These are phyloP conservation scores for Saccharomycopsis oosterbeekiorum DNA, from an alignment of 805 yeast species.

Conservation along the genomic window DNA sequence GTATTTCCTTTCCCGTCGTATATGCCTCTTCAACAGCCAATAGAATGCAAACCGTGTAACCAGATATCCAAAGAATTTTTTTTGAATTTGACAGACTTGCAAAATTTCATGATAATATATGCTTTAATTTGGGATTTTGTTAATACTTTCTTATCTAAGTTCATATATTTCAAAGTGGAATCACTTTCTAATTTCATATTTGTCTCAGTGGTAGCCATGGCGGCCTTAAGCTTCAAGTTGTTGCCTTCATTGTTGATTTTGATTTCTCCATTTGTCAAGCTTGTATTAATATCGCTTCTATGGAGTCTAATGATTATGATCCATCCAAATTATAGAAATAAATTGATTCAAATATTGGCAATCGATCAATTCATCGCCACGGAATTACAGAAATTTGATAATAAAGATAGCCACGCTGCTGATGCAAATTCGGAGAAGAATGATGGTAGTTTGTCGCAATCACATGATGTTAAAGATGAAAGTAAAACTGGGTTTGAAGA, in stretches of 20 bases:
- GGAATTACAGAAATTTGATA: background rate
- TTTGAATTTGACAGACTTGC: conserved; percentile 72
- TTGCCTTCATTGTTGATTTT: conserved; percentile 23
- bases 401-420: background rate
- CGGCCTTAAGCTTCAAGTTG: conserved; percentile 24
- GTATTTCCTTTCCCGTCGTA: conserved; percentile 37
- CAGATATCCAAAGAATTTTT: conserved; percentile 71
- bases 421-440: background rate
- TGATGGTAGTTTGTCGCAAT: background rate
- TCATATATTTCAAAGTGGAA: conserved; percentile 58
- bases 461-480: background rate
- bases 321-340: conserved; percentile 47
- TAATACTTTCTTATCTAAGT: conserved; percentile 38
- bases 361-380: conserved; percentile 3
- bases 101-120: conserved; percentile 65
- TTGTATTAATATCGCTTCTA: conserved; percentile 28
- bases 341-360: conserved; percentile 26
- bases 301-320: conserved; percentile 39
- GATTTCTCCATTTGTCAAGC: conserved; percentile 30
- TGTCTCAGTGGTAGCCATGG: conserved; percentile 28
- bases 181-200: conserved; percentile 44
- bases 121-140: conserved; percentile 52
- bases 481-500: background rate
- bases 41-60: conserved; percentile 28
- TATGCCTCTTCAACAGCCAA: conserved; percentile 33